Conservation (phyloP, 805 yeast species). For the Spathaspora sp. region DNA sequence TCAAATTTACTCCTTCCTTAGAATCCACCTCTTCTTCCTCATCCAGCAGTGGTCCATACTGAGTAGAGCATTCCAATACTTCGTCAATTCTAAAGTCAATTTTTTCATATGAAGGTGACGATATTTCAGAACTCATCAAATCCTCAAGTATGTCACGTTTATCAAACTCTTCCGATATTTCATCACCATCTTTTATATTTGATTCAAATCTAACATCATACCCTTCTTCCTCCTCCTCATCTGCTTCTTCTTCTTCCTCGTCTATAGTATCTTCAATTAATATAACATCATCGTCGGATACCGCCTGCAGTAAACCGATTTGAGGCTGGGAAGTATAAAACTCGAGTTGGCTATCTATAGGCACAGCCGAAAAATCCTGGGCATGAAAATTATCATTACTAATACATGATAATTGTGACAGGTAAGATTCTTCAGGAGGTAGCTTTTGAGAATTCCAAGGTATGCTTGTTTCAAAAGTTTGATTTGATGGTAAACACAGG, state of each 20-base stretch:
- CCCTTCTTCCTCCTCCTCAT: not conserved
- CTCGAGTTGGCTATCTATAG: not conserved
- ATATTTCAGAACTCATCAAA: not conserved
- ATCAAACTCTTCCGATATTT: conserved; percentile 1
- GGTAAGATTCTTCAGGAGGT: not conserved
- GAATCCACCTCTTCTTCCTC: not conserved
- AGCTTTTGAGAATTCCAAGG: not conserved
- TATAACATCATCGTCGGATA: not conserved
- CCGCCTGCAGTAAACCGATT: conserved; percentile 1
- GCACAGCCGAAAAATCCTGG: conserved; percentile 6
- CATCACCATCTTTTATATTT: conserved; percentile 2
- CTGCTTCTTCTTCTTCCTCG: not conserved
- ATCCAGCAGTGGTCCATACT: not conserved
- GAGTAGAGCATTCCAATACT: conserved; percentile 5
- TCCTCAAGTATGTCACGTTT: not conserved
- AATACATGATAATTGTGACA: not conserved
- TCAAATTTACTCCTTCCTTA: not conserved
- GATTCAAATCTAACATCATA: conserved; percentile 4
- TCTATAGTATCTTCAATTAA: not conserved
- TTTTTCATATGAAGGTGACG: not conserved
- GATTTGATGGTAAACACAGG: not conserved
- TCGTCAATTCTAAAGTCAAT: conserved; percentile 1
- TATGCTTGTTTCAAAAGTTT: not conserved
- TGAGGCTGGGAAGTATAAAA: conserved; percentile 7
- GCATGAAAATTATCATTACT: conserved; percentile 7